Base-by-base conservation (phyloP, 208 protist genomes). In the Trypanosoma cruzi region DNA sequence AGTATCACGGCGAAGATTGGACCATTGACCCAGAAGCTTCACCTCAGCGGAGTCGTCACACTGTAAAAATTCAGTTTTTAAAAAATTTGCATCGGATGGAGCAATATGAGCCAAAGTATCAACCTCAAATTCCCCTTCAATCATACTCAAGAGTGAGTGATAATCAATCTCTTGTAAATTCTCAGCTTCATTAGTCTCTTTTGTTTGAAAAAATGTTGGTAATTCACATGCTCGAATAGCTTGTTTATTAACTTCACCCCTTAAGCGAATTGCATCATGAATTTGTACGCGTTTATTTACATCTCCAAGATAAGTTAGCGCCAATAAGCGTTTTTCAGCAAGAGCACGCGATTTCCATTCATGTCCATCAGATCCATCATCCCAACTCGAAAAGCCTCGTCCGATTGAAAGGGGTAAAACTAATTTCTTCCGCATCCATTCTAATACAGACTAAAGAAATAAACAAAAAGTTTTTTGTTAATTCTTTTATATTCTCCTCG, bases 271-370 rank as follows among this genome's bases (percentile, higher is more conserved):
- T 64, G 85, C 81, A 71, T 94, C 85, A 60, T 94, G 89, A 64
- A 94, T 92, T 29, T 80, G 82, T 1, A 87, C 84, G 22, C 89
- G 56, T 78, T 88, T 86, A 68, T 85, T 90, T 4, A 94, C 75
- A 70, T 92, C 74, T 42, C 82, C 79, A 18, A 94, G 68, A 67
- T 85, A 94, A 28, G 79, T 75, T 46, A 94, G 58, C 11, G 89
- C 85, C 10, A 81, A 70, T 34, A 74, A 75, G n/a, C 89, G 67
- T 7, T 89, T 85, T 65, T 94, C 85, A 8, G 71, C 57, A 18
- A 94, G 74, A 54, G 84, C 77, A 50, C 89, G 70, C 42, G 79
- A 68, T 66, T 94, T 94, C 86, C 89, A 94, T 18, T 80, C 75
- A 68, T 80, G 80, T 20, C 80, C 89, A 24, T 85, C 72, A n/a